These are phyloP conservation scores for Castanospermum australe DNA, from an alignment of 306 rosid species.

Conservation along the genomic window DNA sequence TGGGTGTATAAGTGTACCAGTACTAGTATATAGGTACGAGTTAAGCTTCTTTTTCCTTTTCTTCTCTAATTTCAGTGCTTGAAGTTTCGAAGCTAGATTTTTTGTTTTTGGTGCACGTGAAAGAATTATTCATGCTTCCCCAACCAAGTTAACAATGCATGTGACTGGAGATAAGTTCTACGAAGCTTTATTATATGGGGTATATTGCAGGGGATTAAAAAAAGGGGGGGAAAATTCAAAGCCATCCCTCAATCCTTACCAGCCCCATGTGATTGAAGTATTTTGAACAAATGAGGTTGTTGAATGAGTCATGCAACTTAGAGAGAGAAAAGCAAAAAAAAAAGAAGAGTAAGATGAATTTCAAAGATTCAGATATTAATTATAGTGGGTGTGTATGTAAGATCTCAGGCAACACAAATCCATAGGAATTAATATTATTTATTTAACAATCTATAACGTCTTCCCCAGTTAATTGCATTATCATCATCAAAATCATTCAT, in stretches of 20 bases:
- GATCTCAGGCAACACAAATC: constrained; percentile 40
- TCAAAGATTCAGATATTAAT: background rate
- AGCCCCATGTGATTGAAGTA: background rate
- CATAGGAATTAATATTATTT: constrained; percentile 19
- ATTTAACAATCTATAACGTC: constrained; percentile 1
- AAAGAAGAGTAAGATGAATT: background rate
- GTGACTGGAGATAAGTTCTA: background rate
- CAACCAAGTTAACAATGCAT: background rate
- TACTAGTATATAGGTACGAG: too few relatives aligned
- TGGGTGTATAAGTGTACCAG: too few relatives aligned
- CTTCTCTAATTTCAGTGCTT: too few relatives aligned
- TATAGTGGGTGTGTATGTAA: background rate
- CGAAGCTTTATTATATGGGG: background rate
- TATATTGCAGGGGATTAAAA: background rate
- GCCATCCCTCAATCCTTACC: background rate
- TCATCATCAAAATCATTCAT: constrained; percentile 15
- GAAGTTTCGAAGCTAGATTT: too few relatives aligned
- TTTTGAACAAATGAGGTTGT: background rate
- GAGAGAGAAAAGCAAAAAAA: too few relatives aligned
- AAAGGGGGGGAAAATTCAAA: background rate
- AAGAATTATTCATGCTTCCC: background rate
- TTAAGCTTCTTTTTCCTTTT: too few relatives aligned
- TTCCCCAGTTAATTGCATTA: constrained; percentile 8
- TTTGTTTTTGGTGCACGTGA: background rate
- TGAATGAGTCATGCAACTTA: too few relatives aligned